phyloP scores from a whole-genome alignment of 768 basidiomycete species.

The Omphalotus guepiniiformis region DNA sequence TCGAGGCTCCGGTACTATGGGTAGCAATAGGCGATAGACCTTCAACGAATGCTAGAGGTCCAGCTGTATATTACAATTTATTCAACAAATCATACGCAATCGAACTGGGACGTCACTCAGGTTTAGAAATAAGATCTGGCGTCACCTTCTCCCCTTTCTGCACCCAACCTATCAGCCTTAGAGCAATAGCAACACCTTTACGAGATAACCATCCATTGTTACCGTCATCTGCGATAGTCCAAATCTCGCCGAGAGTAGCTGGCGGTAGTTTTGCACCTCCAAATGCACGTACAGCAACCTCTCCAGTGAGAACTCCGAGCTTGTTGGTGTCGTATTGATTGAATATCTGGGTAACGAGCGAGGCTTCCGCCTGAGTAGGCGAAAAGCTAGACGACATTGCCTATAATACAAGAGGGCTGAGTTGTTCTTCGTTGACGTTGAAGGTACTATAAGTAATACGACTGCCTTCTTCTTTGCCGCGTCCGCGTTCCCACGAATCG shows the following conservation, averaged over 20 bases:
- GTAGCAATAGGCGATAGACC: conserved; percentile 55
- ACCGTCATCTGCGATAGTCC: conserved; percentile 88
- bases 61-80: conserved; percentile 48
- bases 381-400: conserved; percentile 43
- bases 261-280: conserved; percentile 78
- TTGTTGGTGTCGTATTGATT: conserved; percentile 70
- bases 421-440: no score
- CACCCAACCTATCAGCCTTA: conserved; percentile 90
- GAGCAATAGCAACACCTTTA: conserved; percentile 81
- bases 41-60: conserved; percentile 77
- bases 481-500: no score
- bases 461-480: no score
- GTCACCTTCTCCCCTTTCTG: conserved; percentile 78
- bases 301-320: conserved; percentile 82
- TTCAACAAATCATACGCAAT: neutral
- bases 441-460: no score
- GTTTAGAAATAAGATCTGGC: conserved; percentile 58
- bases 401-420: no score
- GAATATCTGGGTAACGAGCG: conserved; percentile 73
- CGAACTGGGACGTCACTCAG: conserved; percentile 46
- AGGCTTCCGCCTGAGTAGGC: conserved; percentile 45
- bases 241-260: conserved; percentile 83
- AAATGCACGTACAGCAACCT: conserved; percentile 85
- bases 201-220: conserved; percentile 91
- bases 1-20: conserved; percentile 55